Evolutionary conservation across 371 early-diverging fungal species (phyloP).

Genomic region (Blakeslea trispora): DNA sequence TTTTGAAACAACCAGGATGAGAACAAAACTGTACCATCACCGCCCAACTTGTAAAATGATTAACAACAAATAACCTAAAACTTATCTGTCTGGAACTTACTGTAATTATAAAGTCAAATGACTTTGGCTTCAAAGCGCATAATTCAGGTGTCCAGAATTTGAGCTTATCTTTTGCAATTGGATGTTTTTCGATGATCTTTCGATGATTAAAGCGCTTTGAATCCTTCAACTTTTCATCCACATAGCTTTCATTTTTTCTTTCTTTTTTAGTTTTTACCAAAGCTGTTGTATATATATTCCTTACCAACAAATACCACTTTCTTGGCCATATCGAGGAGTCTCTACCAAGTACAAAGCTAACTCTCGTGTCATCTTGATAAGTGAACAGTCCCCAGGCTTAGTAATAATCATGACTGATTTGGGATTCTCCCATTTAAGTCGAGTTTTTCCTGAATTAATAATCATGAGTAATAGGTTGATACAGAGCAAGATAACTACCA

Average conservation of each 20-base stretch:
- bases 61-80: not conserved
- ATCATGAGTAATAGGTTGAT: too few relatives aligned
- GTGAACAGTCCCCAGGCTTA: slow-evolving; percentile 80
- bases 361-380: slow-evolving; percentile 79
- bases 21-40: slow-evolving; percentile 89
- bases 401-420: slow-evolving; percentile 86
- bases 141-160: slow-evolving; percentile 83
- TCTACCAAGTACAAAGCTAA: slow-evolving; percentile 78
- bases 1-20: slow-evolving; percentile 92
- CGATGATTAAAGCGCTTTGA: slow-evolving; percentile 60
- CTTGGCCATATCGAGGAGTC: slow-evolving; percentile 44
- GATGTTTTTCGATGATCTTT: slow-evolving; percentile 35
- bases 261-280: not conserved
- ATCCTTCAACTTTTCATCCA: slow-evolving; percentile 66
- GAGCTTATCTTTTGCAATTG: slow-evolving; percentile 37
- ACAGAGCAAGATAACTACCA: too few relatives aligned
- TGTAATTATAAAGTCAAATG: slow-evolving; percentile 81
- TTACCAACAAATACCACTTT: slow-evolving; percentile 68
- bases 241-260: slow-evolving; percentile 41
- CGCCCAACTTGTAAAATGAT: slow-evolving; percentile 64
- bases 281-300: not conserved
- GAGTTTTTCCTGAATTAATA: slow-evolving; percentile 36
- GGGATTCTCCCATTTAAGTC: slow-evolving; percentile 68
- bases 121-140: slow-evolving; percentile 65
- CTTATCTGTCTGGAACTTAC: slow-evolving; percentile 35